Evolutionary conservation across 2,329 filamentous ascomycete genomes (phyloP).

Genomic region (Xenoacremonium recifei): DNA sequence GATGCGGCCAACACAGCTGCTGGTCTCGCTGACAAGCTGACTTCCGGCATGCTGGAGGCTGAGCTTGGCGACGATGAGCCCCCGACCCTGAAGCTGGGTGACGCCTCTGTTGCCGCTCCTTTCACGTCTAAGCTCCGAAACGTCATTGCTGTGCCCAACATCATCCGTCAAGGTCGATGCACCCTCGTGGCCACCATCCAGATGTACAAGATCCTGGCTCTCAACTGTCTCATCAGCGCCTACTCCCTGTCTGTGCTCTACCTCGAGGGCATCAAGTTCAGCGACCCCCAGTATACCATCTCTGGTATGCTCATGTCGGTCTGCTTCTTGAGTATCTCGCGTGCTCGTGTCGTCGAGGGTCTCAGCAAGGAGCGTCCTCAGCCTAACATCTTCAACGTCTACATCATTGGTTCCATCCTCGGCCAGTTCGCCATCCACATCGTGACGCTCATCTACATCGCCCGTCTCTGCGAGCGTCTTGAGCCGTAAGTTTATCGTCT

Average conservation of each 20-base stretch:
- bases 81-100: conserved; percentile 92
- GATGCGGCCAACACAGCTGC: conserved; percentile 71
- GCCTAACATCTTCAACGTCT: conserved; percentile 98
- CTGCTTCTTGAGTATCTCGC: conserved; percentile 98
- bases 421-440: conserved; percentile 98
- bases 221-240: conserved; percentile 96
- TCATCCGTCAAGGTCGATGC: conserved; percentile 95
- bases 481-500: conserved; percentile 67
- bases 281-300: conserved; percentile 96
- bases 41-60: conserved; percentile 82
- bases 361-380: conserved; percentile 96
- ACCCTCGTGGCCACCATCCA: conserved; percentile 98
- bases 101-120: conserved; percentile 93
- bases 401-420: conserved; percentile 96
- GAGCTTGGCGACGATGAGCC: conserved; percentile 88
- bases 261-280: conserved; percentile 98
- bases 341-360: conserved; percentile 91
- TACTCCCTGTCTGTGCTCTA: conserved; percentile 97
- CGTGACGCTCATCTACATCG: conserved; percentile 89
- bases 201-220: conserved; percentile 99
- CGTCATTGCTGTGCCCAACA: conserved; percentile 95
- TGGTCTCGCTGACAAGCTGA: conserved; percentile 81
- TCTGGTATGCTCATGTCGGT: conserved; percentile 99
- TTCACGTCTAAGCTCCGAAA: conserved; percentile 98
- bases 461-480: conserved; percentile 79